Evolutionary conservation across 2,329 filamentous ascomycete genomes (phyloP), one percentile per base, ranked within the genome.

Genomic region (Cytospora chrysosperma): DNA sequence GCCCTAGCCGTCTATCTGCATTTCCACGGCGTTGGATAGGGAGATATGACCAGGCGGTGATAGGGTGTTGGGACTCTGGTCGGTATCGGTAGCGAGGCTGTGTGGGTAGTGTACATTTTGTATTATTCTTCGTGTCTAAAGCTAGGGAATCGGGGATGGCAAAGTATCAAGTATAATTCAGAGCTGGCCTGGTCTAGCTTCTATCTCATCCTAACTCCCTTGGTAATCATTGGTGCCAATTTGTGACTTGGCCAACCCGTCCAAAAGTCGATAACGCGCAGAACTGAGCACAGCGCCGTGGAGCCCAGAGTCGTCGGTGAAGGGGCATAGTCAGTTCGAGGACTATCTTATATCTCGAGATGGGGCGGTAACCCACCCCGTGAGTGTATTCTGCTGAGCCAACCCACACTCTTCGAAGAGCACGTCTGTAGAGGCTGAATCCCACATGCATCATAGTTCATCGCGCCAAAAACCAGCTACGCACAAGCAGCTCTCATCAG

Each of bases 1-100:
- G 50, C 32, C 50, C 27, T 32, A n/a, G 32, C 27, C 47, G 51
- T 50, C 59, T 59, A 6, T 27, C 60, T 34, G 56, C 60, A 65
- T 65, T 43, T 63, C 37, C 51, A 50, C 50, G 63, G 63, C 63
- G 63, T 65, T 65, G 59, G 47, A 57, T 34, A 53, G 37, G 52
- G 27, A 43, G 53, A 26, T 9, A 56, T 47, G 34, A 37, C 49
- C 47, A 62, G n/a, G n/a, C 52, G 61, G 51, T 10, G 56, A 61
- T n/a, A 58, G 28, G 63, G 37, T 37, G 55, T 40, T 17, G 54
- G 34, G 34, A 27, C 24, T 56, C 47, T 40, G 24, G 34, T 30
- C 19, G 37, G 21, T 58, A 43, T 43, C 10, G 30, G 50, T 28
- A 52, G 63, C 51, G 30, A 26, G 59, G 32, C 21, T 50, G 27